phyloP scores from a whole-genome alignment of 1,139 yeast genomes.

The Blastobotrys arbuscula region DNA sequence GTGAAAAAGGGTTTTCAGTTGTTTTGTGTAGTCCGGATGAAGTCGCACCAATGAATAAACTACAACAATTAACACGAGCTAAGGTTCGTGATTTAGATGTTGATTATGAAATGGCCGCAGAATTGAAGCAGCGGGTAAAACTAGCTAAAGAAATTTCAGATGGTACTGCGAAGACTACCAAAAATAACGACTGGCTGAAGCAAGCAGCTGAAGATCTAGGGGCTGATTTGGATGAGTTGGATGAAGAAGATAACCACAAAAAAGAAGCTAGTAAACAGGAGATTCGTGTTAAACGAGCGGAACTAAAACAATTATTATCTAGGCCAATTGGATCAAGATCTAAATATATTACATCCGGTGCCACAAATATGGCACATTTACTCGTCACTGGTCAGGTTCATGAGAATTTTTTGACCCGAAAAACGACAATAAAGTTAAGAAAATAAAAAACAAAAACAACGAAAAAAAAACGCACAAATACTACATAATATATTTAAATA shows the following conservation, averaged over 20 bases:
- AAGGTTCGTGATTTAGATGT: conserved; percentile 68
- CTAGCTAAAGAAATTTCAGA: conserved; percentile 75
- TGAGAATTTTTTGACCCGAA: conserved; percentile 57
- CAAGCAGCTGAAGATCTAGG: conserved; percentile 95
- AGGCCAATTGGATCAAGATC: conserved; percentile 52
- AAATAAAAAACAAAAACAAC: neutral
- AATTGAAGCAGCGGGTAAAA: conserved; percentile 61
- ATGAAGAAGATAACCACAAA: conserved; percentile 26
- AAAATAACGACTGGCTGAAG: conserved; percentile 75
- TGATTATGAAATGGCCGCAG: conserved; percentile 66
- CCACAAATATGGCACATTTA: conserved; percentile 78
- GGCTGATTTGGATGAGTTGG: conserved; percentile 58
- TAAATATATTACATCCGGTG: conserved; percentile 75
- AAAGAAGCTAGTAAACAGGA: conserved; percentile 29
- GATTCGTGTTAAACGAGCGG: conserved; percentile 44
- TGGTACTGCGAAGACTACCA: conserved; percentile 53
- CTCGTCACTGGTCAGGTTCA: conserved; percentile 70
- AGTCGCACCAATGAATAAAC: conserved; percentile 69
- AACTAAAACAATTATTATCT: conserved; percentile 52
- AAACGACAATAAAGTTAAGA: conserved; percentile 55
- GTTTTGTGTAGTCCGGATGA: conserved; percentile 93
- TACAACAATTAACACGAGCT: conserved; percentile 51
- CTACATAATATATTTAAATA: neutral
- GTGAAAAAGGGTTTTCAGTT: conserved; percentile 87
- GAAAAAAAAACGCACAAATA: neutral